These are phyloP conservation scores for Aristolochia fimbriata DNA, from an alignment of 164 flowering plant species.

Conservation along the genomic window DNA sequence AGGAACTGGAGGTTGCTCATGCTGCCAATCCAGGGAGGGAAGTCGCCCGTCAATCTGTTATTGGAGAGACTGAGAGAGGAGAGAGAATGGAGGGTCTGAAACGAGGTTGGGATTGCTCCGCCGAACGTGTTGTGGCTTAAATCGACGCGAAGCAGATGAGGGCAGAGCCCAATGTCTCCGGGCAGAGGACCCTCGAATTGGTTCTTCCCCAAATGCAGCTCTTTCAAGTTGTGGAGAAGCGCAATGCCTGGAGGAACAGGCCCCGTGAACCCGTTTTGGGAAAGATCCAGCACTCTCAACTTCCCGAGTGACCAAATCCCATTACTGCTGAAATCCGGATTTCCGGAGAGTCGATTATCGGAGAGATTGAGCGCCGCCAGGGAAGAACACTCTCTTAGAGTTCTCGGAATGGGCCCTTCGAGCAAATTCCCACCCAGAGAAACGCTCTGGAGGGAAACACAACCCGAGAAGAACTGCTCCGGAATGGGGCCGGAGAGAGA, in stretches of 20 bases:
- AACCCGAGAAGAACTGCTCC: conserved; percentile 36
- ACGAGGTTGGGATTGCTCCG: conserved; percentile 45
- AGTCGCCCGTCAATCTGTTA: conserved; percentile 42
- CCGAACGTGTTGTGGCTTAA: conserved; percentile 44
- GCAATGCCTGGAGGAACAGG: conserved; percentile 40
- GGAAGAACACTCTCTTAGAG: conserved; percentile 26
- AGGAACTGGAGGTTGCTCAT: conserved; percentile 40
- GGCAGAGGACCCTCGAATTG: conserved; percentile 62
- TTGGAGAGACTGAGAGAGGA: conserved; percentile 28
- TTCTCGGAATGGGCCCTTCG: conserved; percentile 56
- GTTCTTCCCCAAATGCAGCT: conserved; percentile 41
- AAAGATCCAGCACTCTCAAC: conserved; percentile 63
- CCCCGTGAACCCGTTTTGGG: conserved; percentile 54
- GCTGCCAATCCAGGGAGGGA: conserved; percentile 63
- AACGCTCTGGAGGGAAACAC: conserved; percentile 34
- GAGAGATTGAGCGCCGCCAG: conserved; percentile 58
- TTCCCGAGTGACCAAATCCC: conserved; percentile 48
- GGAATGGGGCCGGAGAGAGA: conserved; percentile 55
- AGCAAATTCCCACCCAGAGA: conserved; percentile 47
- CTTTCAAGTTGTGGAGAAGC: conserved; percentile 52
- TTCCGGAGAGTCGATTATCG: conserved; percentile 51
- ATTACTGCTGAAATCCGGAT: conserved; percentile 26
- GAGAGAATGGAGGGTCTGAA: conserved; percentile 35
- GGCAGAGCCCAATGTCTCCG: conserved; percentile 58
- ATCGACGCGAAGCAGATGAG: conserved; percentile 48